phyloP scores from a whole-genome alignment of 169 alveolate species.

The Theileria sp. region DNA sequence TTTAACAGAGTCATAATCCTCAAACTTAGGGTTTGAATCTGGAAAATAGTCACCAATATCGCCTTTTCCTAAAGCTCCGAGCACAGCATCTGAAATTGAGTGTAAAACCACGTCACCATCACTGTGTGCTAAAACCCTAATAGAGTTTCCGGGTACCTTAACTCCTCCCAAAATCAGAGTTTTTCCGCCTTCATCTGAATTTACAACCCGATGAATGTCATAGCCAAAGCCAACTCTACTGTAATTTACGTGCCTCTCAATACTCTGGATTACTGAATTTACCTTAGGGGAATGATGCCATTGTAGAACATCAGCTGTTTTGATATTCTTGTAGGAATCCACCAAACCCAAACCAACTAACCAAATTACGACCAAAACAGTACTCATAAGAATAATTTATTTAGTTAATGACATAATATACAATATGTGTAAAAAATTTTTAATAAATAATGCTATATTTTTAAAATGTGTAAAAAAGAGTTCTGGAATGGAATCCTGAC shows the following conservation, averaged over 20 bases:
- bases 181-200: conserved; percentile 51
- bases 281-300: conserved; percentile 4
- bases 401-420: not conserved
- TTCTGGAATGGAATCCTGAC: conserved; percentile 6
- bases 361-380: not conserved
- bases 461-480: not conserved
- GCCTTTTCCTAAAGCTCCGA: conserved; percentile 78
- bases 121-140: conserved; percentile 78
- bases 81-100: conserved; percentile 77
- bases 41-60: conserved; percentile 87
- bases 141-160: conserved; percentile 28
- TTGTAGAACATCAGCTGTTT: not conserved
- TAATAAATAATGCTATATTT: not conserved
- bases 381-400: not conserved
- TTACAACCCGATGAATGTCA: conserved; percentile 50
- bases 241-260: not conserved
- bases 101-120: conserved; percentile 87
- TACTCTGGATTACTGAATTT: not conserved
- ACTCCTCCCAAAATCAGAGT: conserved; percentile 75
- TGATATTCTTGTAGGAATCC: not conserved
- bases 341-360: not conserved
- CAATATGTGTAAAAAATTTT: not conserved
- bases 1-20: conserved; percentile 66
- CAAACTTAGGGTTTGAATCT: conserved; percentile 70
- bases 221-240: conserved; percentile 44